phyloP scores from a whole-genome alignment of 2,329 filamentous ascomycete genomes.

The Epichloe elymi region DNA sequence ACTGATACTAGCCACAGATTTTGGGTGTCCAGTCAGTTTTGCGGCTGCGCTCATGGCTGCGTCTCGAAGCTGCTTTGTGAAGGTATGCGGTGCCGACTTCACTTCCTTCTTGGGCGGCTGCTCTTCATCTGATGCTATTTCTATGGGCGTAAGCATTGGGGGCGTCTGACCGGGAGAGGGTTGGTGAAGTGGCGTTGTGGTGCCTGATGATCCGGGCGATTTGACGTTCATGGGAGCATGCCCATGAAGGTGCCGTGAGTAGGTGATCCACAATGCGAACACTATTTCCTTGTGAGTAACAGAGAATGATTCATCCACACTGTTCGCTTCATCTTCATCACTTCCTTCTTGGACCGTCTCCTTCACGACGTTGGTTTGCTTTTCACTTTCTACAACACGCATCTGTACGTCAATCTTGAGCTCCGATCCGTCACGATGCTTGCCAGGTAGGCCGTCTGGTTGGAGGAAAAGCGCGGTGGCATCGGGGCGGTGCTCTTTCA shows the following conservation, averaged over 20 bases:
- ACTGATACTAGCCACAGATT: slow-evolving; percentile 16
- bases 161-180: slow-evolving; percentile 62
- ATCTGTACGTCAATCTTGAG: slow-evolving; percentile 94
- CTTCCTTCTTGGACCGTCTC: slow-evolving; percentile 51
- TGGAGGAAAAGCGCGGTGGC: slow-evolving; percentile 66
- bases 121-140: slow-evolving; percentile 40
- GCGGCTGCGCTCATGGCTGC: slow-evolving; percentile 42
- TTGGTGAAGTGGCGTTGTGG: slow-evolving; percentile 61
- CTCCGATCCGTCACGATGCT: slow-evolving; percentile 80
- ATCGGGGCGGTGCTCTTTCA: slow-evolving; percentile 73
- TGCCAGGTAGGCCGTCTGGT: slow-evolving; percentile 72
- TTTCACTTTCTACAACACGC: slow-evolving; percentile 86
- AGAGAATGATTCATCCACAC: slow-evolving; percentile 29
- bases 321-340: slow-evolving; percentile 35
- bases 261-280: slow-evolving; percentile 94
- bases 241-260: slow-evolving; percentile 79
- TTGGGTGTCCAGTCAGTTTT: slow-evolving; percentile 32
- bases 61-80: slow-evolving; percentile 45
- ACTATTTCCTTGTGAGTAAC: slow-evolving; percentile 59
- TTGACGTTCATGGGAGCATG: slow-evolving; percentile 45
- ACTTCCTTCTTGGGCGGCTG: slow-evolving; percentile 27
- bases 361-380: slow-evolving; percentile 45
- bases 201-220: slow-evolving; percentile 49
- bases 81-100: slow-evolving; percentile 28
- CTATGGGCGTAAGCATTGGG: slow-evolving; percentile 40